phyloP scores from a whole-genome alignment of 2,329 filamentous ascomycete species.

The Lachnellula occidentalis region DNA sequence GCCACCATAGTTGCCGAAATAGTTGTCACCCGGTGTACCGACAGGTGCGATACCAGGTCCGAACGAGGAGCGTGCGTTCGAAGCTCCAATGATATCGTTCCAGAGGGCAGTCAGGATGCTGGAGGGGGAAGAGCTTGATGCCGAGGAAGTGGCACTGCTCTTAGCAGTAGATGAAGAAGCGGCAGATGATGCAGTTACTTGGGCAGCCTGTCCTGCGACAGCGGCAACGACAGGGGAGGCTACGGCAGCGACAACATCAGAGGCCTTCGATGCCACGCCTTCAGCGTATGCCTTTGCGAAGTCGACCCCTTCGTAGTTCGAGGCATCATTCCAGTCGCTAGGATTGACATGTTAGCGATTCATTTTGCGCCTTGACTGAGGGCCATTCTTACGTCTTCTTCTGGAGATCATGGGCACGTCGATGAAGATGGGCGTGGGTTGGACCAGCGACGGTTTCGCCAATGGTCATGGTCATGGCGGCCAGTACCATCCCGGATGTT shows the following conservation, averaged over 20 bases:
- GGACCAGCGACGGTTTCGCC: slow-evolving; percentile 28
- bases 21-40: slow-evolving; percentile 5
- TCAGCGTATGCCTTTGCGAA: slow-evolving; percentile 23
- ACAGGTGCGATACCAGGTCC: slow-evolving; percentile 5
- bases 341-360: neutral
- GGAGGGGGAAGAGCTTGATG: neutral
- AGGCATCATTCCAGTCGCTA: slow-evolving; percentile 23
- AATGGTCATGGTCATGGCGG: slow-evolving; percentile 25
- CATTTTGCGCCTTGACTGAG: neutral
- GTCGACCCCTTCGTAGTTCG: slow-evolving; percentile 20
- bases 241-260: neutral
- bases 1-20: slow-evolving; percentile 23
- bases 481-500: slow-evolving; percentile 24
- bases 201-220: slow-evolving; percentile 1
- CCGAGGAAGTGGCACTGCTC: neutral
- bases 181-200: neutral
- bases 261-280: slow-evolving; percentile 13
- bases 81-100: slow-evolving; percentile 18
- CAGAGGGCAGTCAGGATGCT: slow-evolving; percentile 2
- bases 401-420: slow-evolving; percentile 18
- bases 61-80: slow-evolving; percentile 20
- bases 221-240: slow-evolving; percentile 4
- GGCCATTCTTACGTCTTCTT: slow-evolving; percentile 28
- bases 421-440: slow-evolving; percentile 27
- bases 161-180: slow-evolving; percentile 4